Conservation (phyloP, 2,329 filamentous ascomycete genomes). For the Neofusicoccum umdonicola region DNA sequence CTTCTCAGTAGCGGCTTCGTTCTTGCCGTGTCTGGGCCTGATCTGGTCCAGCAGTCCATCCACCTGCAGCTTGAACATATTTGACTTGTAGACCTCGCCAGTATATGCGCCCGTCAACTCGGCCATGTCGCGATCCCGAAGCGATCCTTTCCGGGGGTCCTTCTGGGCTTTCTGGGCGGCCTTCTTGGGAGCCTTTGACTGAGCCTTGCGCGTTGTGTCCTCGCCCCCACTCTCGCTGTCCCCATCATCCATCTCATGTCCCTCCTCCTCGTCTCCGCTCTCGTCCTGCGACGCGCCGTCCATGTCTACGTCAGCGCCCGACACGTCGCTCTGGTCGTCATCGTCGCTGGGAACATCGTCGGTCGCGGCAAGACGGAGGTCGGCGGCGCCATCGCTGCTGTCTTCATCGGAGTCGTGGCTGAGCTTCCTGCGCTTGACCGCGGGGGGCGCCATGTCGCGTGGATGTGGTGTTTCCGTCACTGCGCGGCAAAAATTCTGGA, state of each 20-base stretch:
- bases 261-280: not conserved
- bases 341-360: conserved; percentile 17
- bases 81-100: conserved; percentile 62
- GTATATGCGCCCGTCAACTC: conserved; percentile 40
- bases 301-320: conserved; percentile 18
- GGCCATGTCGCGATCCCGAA: conserved; percentile 21
- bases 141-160: conserved; percentile 1
- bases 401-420: conserved; percentile 35
- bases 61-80: conserved; percentile 65
- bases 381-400: conserved; percentile 24
- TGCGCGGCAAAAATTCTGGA: conserved; percentile 16
- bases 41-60: conserved; percentile 61
- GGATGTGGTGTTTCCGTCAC: not conserved
- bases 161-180: conserved; percentile 19
- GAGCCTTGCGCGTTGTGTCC: not conserved
- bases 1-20: conserved; percentile 53
- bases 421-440: conserved; percentile 49
- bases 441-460: conserved; percentile 33
- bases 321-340: conserved; percentile 13
- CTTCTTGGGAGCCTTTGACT: not conserved
- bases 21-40: conserved; percentile 58
- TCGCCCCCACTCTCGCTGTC: conserved; percentile 3
- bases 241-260: conserved; percentile 20
- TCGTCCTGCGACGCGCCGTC: conserved; percentile 22
- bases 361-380: conserved; percentile 9